A percentile compares a stretch with the other conserved stretches of the same genome.
Evolutionary conservation across 2,329 filamentous ascomycete species (phyloP).

Genomic region (Cercospora zeina): DNA sequence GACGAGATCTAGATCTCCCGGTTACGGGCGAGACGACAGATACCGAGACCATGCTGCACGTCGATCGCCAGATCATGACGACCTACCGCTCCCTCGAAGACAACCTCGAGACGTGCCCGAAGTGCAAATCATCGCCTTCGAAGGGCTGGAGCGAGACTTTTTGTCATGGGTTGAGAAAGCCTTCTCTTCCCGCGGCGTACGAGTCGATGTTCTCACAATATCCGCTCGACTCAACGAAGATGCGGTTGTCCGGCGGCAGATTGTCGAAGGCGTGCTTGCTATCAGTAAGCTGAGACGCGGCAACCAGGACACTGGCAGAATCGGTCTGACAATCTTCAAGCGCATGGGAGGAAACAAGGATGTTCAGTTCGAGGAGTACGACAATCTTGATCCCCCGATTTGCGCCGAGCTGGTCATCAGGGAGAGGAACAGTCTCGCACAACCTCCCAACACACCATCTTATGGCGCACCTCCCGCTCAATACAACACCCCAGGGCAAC

Average conservation of each 20-base stretch:
- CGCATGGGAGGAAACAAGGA: conserved; percentile 71
- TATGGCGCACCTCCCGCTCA: conserved; percentile 37
- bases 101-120: conserved; percentile 78
- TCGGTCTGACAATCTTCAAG: conserved; percentile 83
- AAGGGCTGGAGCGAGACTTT: conserved; percentile 76
- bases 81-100: conserved; percentile 71
- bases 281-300: conserved; percentile 72
- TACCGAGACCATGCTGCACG: conserved; percentile 59
- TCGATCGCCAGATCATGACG: conserved; percentile 62
- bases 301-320: conserved; percentile 69
- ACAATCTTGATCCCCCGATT: conserved; percentile 73
- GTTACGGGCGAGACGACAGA: conserved; percentile 44
- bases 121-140: conserved; percentile 80
- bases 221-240: conserved; percentile 74
- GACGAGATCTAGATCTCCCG: conserved; percentile 40
- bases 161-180: conserved; percentile 77
- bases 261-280: conserved; percentile 83
- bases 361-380: conserved; percentile 83
- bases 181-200: conserved; percentile 70
- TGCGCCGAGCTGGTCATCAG: conserved; percentile 79
- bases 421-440: conserved; percentile 57
- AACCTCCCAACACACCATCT: conserved; percentile 25
- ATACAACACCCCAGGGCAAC: conserved; percentile 23
- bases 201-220: conserved; percentile 76
- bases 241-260: conserved; percentile 78